phyloP scores from a whole-genome alignment of 208 protist species.

The Acanthamoeba triangularis region DNA sequence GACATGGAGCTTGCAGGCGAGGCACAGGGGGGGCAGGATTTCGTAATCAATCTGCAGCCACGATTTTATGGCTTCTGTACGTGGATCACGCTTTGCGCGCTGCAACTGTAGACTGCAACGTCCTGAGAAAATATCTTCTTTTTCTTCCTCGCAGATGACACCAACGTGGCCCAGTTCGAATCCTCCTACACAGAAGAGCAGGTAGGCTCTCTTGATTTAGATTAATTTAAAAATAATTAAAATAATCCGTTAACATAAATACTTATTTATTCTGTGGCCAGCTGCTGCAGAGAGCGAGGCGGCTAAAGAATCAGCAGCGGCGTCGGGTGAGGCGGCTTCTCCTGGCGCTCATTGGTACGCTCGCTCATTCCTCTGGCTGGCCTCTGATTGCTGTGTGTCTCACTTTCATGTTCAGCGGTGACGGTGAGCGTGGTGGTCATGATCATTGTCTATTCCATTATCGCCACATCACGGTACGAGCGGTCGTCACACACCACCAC shows the following conservation, averaged over 20 bases:
- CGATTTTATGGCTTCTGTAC: slow-evolving; percentile 38
- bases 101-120: not conserved
- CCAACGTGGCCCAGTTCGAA: slow-evolving; percentile 15
- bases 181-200: slow-evolving; percentile 52
- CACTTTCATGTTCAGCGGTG: not conserved
- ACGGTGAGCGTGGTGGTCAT: slow-evolving; percentile 66
- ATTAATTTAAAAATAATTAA: not conserved
- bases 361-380: not conserved
- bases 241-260: no score
- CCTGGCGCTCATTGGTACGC: not conserved
- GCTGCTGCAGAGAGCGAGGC: slow-evolving; percentile 11
- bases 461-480: slow-evolving; percentile 6
- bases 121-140: not conserved
- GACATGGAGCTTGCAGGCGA: not conserved
- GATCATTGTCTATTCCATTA: slow-evolving; percentile 61
- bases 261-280: not conserved
- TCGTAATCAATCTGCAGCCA: slow-evolving; percentile 51
- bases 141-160: not conserved
- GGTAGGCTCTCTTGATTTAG: slow-evolving; percentile 7
- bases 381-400: no score
- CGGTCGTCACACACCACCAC: no score
- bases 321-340: not conserved
- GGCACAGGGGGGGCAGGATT: not conserved
- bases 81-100: no score
- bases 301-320: not conserved